phyloP scores from a whole-genome alignment of 2,329 filamentous ascomycete genomes.

The Hypoxylon sp. region DNA sequence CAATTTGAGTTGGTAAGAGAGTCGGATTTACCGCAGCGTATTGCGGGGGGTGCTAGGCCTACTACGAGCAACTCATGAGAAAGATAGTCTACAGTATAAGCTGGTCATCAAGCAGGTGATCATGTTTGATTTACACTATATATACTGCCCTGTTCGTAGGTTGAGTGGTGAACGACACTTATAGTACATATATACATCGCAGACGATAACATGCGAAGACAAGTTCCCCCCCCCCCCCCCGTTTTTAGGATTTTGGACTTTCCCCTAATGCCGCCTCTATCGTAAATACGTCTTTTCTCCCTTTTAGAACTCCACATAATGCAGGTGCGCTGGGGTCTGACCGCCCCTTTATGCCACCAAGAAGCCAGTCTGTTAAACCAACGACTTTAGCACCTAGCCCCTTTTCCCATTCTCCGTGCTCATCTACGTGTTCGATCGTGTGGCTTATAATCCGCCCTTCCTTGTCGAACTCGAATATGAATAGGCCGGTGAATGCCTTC shows the following conservation, averaged over 20 bases:
- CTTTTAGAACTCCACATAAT: conserved; percentile 43
- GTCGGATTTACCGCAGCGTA: conserved; percentile 58
- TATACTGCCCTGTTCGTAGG: conserved; percentile 37
- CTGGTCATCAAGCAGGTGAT: conserved; percentile 2
- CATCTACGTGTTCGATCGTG: conserved; percentile 93
- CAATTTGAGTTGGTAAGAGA: conserved; percentile 63
- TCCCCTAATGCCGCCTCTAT: conserved; percentile 19
- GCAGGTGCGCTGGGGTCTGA: conserved; percentile 48
- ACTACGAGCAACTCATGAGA: neutral
- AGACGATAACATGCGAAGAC: conserved; percentile 6
- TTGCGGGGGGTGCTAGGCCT: conserved; percentile 34
- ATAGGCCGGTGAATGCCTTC: conserved; percentile 89
- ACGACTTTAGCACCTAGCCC: conserved; percentile 87
- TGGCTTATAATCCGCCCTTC: conserved; percentile 88
- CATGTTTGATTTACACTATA: conserved; percentile 33
- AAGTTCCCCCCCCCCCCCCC: conserved; percentile 12
- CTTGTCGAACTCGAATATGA: conserved; percentile 95
- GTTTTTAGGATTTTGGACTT: conserved; percentile 1
- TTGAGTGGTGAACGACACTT: conserved; percentile 50
- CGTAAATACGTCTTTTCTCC: conserved; percentile 36
- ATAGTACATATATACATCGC: conserved; percentile 40
- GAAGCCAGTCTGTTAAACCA: conserved; percentile 92
- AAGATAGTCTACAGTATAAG: conserved; percentile 1
- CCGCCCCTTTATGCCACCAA: conserved; percentile 77
- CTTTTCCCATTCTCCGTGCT: conserved; percentile 85